phyloP scores from a whole-genome alignment of 23 red algal species.

The Chondrus crispus region DNA sequence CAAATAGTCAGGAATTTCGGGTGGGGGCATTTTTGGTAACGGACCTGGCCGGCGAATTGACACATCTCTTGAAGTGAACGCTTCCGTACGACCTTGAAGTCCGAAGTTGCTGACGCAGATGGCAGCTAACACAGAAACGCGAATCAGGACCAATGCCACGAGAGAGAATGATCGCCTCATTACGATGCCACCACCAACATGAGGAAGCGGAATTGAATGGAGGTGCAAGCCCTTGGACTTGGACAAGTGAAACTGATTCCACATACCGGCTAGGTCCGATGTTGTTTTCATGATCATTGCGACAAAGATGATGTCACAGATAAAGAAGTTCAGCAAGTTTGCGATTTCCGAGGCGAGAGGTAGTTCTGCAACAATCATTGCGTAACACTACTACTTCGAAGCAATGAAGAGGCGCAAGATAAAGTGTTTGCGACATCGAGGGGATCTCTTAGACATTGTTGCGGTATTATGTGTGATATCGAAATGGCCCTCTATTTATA shows the following conservation, averaged over 20 bases:
- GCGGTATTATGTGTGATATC: too few relatives aligned
- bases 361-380: too few relatives aligned
- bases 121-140: not conserved
- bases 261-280: not conserved
- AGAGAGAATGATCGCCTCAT: not conserved
- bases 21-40: not conserved
- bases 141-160: not conserved
- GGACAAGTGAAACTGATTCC: not conserved
- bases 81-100: not conserved
- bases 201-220: not conserved
- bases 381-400: too few relatives aligned
- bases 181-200: not conserved
- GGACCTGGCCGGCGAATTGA: not conserved
- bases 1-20: too few relatives aligned
- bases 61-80: not conserved
- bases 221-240: not conserved
- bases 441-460: too few relatives aligned
- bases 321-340: not conserved
- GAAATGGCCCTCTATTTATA: too few relatives aligned
- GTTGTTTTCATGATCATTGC: not conserved
- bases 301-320: not conserved
- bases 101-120: not conserved
- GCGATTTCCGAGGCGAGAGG: not conserved
- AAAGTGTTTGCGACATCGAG: too few relatives aligned
- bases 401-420: too few relatives aligned